phyloP scores from a whole-genome alignment of 106 monocot genomes.

The Triglochin maritima region DNA sequence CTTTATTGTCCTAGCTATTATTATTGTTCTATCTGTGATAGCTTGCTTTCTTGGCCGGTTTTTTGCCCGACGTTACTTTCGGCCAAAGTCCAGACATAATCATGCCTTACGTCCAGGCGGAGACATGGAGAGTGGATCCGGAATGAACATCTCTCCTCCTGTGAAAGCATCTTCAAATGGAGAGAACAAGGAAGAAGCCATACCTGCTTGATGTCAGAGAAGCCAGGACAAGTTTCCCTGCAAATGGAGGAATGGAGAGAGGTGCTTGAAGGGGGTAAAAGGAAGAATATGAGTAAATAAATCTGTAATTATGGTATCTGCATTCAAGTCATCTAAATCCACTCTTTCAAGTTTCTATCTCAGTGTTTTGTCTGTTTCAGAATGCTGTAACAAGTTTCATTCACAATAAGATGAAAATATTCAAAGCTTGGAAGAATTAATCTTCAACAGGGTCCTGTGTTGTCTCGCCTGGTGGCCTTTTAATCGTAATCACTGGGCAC shows the following conservation, averaged over 20 bases:
- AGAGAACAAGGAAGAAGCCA: background rate
- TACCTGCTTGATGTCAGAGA: background rate
- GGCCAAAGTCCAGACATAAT: background rate
- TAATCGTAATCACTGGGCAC: slow-evolving; percentile 78
- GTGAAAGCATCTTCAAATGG: background rate
- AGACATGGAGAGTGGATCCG: slow-evolving; percentile 3
- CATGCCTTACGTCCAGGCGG: background rate
- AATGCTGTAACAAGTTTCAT: background rate
- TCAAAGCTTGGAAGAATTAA: slow-evolving; percentile 8
- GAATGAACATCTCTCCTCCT: slow-evolving; percentile 6
- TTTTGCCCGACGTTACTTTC: slow-evolving; percentile 14
- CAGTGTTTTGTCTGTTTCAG: background rate
- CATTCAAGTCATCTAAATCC: background rate
- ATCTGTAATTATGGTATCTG: background rate
- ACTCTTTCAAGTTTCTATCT: background rate
- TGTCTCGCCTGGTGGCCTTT: slow-evolving; percentile 46
- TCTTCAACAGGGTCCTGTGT: slow-evolving; percentile 78
- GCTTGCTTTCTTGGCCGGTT: slow-evolving; percentile 18
- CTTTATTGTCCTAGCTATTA: slow-evolving; percentile 12
- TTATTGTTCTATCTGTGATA: slow-evolving; percentile 9
- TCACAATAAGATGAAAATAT: background rate
- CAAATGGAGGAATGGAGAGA: slow-evolving; percentile 5
- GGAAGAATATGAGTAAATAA: too few species aligned
- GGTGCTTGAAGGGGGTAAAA: background rate
- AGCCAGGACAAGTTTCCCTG: background rate